Base-by-base conservation (phyloP, 257 asterid genomes). In the Capsicum rhomboideum region DNA sequence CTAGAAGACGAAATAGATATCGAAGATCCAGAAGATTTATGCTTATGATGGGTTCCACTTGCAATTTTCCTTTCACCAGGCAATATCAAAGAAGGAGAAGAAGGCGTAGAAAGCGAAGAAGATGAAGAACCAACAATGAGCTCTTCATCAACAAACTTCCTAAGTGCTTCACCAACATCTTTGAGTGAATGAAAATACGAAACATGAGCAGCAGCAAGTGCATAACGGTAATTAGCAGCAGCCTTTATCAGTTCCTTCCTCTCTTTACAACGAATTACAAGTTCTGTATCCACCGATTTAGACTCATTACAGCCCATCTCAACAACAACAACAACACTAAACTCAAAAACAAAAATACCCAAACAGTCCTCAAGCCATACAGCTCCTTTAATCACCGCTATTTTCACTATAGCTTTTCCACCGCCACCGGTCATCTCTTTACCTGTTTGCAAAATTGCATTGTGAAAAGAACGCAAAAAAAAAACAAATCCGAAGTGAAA, bases 61-160 rank as follows among this genome's bases (percentile, higher is more conserved):
- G 54, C 49, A 56, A 29, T 71, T 34, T 55, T 87, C 6, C 59
- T 46, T 52, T 75, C 66, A 18, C 20, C 61, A 21, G 94, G 98
- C 84, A 95, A 67, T 23, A 91, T 88, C 66, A 93, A 83, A 3
- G 94, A 92, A 26, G 98, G 95, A 26, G 99, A 94, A 8, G 99
- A 94, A 26, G 90, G 71, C 10, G 94, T 88, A 34, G 94, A 90
- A 0, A 92, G 84, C 6, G 94, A 90, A 28, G 88, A 86, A 26
- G 95, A 87, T 2, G 94, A 81, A 2, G 94, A 52, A 1, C 92
- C 86, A 63, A 90, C 74, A 34, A 91, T 37, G 42, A 97, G 92
- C 87, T 97, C 99, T 77, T 95, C 98, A 49, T 97, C 98, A 21
- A 97, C 99, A 72, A 97, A 97, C 67, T 85, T 92, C 83, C 97